These are phyloP conservation scores for Blastocystis sp. DNA, from an alignment of 352 stramenopile species.

Conservation along the genomic window DNA sequence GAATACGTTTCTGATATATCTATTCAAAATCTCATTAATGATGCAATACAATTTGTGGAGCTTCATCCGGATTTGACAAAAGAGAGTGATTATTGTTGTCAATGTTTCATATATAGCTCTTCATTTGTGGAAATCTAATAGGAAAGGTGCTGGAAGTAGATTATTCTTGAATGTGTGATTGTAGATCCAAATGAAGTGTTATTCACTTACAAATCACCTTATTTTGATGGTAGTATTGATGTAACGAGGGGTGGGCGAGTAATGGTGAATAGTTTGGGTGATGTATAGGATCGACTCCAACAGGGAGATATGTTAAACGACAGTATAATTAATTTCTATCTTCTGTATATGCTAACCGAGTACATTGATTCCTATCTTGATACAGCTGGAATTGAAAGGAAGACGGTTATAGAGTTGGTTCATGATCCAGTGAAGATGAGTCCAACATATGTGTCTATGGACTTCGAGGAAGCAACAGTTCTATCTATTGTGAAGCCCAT, in stretches of 20 bases:
- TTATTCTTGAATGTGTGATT: background rate
- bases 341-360: background rate
- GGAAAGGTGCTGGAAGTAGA: background rate
- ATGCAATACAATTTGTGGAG: background rate
- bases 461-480: background rate
- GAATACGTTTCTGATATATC: background rate
- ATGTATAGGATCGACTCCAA: background rate
- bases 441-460: background rate
- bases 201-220: slow-evolving; percentile 55
- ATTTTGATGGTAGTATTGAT: slow-evolving; percentile 29
- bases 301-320: slow-evolving; percentile 32
- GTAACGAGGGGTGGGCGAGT: slow-evolving; percentile 12
- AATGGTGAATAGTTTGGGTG: background rate
- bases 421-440: background rate
- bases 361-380: background rate
- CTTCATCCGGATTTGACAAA: background rate
- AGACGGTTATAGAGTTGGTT: background rate
- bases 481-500: background rate
- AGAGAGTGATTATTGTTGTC: background rate
- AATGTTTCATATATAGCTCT: background rate
- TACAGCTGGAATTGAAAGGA: background rate
- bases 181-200: slow-evolving; percentile 7
- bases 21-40: background rate
- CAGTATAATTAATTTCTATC: slow-evolving; percentile 46
- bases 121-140: background rate